Evolutionary conservation across 2,329 filamentous ascomycete genomes (phyloP).

Genomic region (Penicillium olsonii): DNA sequence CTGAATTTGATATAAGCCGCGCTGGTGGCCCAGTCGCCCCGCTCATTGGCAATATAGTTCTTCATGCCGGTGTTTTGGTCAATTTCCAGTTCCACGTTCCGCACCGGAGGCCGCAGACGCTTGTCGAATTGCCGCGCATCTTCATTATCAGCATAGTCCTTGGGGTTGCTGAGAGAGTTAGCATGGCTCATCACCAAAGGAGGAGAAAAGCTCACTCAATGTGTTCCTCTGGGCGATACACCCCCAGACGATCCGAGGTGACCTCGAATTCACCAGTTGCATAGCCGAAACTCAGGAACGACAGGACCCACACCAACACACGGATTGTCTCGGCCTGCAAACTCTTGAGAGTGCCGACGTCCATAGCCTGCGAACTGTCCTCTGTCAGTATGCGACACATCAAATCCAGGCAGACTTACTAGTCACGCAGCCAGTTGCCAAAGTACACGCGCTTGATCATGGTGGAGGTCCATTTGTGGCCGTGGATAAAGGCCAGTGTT

Average conservation of each 20-base stretch:
- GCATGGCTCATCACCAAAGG: too few relatives aligned
- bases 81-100: constrained; percentile 69
- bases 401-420: constrained; percentile 42
- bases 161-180: constrained; percentile 65
- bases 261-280: constrained; percentile 86
- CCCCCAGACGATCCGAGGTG: constrained; percentile 74
- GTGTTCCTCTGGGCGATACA: constrained; percentile 72
- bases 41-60: constrained; percentile 96
- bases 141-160: constrained; percentile 79
- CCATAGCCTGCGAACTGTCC: constrained; percentile 69
- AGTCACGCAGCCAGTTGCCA: constrained; percentile 84
- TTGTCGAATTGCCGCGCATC: constrained; percentile 78
- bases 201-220: constrained; percentile 51
- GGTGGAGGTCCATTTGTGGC: constrained; percentile 82
- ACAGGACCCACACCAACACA: constrained; percentile 77
- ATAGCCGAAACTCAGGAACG: constrained; percentile 79
- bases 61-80: constrained; percentile 90
- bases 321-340: constrained; percentile 77
- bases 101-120: constrained; percentile 78
- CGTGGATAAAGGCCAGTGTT: constrained; percentile 72
- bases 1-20: constrained; percentile 80
- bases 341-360: constrained; percentile 76
- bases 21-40: constrained; percentile 84
- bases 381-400: constrained; percentile 4
- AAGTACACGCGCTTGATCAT: constrained; percentile 79